A percentile compares a stretch with the other conserved stretches of the same genome.
Evolutionary conservation across 495 filamentous ascomycete genomes (phyloP).

Genomic region (Physcia stellaris): DNA sequence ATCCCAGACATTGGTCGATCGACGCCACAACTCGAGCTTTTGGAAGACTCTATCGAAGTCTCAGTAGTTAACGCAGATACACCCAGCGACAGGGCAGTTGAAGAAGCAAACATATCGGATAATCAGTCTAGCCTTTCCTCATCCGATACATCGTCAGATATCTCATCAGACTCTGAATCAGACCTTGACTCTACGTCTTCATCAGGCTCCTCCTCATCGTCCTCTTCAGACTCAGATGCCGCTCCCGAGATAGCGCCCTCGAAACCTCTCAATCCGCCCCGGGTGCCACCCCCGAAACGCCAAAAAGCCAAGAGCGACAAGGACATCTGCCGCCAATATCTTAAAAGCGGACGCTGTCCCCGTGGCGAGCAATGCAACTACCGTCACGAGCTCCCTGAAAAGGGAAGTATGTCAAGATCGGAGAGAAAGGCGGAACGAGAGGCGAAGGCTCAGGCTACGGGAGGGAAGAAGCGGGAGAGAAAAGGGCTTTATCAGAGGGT

Average conservation of each 20-base stretch:
- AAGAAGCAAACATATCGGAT: neutral
- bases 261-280: constrained; percentile 28
- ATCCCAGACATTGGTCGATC: neutral
- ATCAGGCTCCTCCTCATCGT: constrained; percentile 25
- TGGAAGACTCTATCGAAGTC: neutral
- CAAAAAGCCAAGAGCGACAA: constrained; percentile 24
- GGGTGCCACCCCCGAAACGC: constrained; percentile 27
- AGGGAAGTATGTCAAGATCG: constrained; percentile 16
- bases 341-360: constrained; percentile 30
- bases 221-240: constrained; percentile 26
- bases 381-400: constrained; percentile 26
- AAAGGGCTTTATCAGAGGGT: constrained; percentile 35
- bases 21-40: neutral
- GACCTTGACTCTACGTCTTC: constrained; percentile 19
- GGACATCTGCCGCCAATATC: constrained; percentile 29
- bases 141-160: constrained; percentile 19
- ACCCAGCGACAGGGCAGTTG: too few relatives aligned
- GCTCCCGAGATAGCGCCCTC: constrained; percentile 30
- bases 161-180: constrained; percentile 20
- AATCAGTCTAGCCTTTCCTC: neutral
- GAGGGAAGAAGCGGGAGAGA: neutral
- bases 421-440: neutral
- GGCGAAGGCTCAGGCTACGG: neutral
- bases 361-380: constrained; percentile 34
- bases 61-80: neutral